phyloP scores from a whole-genome alignment of 1,284 basidiomycete species.

The Pterulicium gracile region DNA sequence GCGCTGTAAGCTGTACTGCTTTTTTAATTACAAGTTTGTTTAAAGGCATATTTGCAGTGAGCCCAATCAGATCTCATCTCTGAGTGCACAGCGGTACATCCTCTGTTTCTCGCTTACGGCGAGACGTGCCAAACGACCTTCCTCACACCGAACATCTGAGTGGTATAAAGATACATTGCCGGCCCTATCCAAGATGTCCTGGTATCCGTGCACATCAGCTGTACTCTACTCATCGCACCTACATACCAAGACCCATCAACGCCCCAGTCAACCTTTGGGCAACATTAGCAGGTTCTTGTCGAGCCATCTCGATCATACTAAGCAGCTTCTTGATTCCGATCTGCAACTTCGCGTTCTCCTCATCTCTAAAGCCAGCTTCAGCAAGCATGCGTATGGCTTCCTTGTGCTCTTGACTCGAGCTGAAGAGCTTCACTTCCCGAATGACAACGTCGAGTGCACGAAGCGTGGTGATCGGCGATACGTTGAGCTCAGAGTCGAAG shows the following conservation, averaged over 20 bases:
- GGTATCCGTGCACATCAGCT: too few relatives aligned
- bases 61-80: too few relatives aligned
- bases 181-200: too few relatives aligned
- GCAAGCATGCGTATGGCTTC: slow-evolving; percentile 59
- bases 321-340: slow-evolving; percentile 94
- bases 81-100: too few relatives aligned
- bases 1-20: too few relatives aligned
- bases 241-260: slow-evolving; percentile 52
- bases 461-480: slow-evolving; percentile 75
- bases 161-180: too few relatives aligned
- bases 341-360: slow-evolving; percentile 40
- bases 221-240: slow-evolving; percentile 5
- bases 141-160: too few relatives aligned
- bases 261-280: slow-evolving; percentile 66
- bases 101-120: too few relatives aligned
- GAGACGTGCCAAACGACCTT: too few relatives aligned
- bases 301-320: slow-evolving; percentile 91
- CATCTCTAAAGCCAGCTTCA: slow-evolving; percentile 65
- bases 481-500: slow-evolving; percentile 85
- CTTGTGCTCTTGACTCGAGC: slow-evolving; percentile 41
- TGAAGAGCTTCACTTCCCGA: slow-evolving; percentile 78
- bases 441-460: slow-evolving; percentile 70
- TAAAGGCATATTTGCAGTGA: too few relatives aligned
- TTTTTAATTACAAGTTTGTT: too few relatives aligned
- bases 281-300: slow-evolving; percentile 80